These are phyloP conservation scores for Silybum marianum DNA, from an alignment of 129 eudicot genomes.

Conservation along the genomic window DNA sequence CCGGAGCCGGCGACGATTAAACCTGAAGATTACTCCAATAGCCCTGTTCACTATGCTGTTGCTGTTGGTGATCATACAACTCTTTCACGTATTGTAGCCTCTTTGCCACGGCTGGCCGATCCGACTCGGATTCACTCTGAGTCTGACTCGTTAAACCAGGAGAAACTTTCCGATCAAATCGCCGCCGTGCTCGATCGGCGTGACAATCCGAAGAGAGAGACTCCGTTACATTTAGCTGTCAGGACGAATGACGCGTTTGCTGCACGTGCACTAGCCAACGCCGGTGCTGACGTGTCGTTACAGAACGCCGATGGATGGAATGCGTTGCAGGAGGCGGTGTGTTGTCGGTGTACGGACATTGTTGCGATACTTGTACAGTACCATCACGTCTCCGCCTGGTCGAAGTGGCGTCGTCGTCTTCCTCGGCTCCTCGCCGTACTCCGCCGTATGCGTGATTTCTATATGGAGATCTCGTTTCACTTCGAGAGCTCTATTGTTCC, in stretches of 20 bases:
- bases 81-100: slow-evolving; percentile 48
- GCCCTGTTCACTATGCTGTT: slow-evolving; percentile 81
- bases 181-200: slow-evolving; percentile 74
- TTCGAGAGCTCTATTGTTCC: slow-evolving; percentile 94
- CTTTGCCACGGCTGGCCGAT: slow-evolving; percentile 59
- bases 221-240: slow-evolving; percentile 87
- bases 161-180: slow-evolving; percentile 55
- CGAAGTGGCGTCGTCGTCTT: slow-evolving; percentile 90
- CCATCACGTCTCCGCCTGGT: slow-evolving; percentile 85
- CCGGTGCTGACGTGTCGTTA: slow-evolving; percentile 88
- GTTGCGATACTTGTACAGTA: slow-evolving; percentile 63
- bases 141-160: slow-evolving; percentile 66
- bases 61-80: slow-evolving; percentile 60
- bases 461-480: slow-evolving; percentile 88
- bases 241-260: slow-evolving; percentile 70
- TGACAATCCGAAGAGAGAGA: slow-evolving; percentile 66
- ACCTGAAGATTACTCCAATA: slow-evolving; percentile 65
- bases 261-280: slow-evolving; percentile 56
- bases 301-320: slow-evolving; percentile 97
- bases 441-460: slow-evolving; percentile 86
- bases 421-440: slow-evolving; percentile 72
- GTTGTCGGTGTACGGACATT: slow-evolving; percentile 60
- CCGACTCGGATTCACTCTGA: slow-evolving; percentile 53
- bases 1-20: slow-evolving; percentile 48
- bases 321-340: slow-evolving; percentile 82